Percentiles rank a stretch among this genome's conserved stretches.
Conservation (phyloP, 495 filamentous ascomycete genomes). For the Trichoderma orchidacearum region DNA sequence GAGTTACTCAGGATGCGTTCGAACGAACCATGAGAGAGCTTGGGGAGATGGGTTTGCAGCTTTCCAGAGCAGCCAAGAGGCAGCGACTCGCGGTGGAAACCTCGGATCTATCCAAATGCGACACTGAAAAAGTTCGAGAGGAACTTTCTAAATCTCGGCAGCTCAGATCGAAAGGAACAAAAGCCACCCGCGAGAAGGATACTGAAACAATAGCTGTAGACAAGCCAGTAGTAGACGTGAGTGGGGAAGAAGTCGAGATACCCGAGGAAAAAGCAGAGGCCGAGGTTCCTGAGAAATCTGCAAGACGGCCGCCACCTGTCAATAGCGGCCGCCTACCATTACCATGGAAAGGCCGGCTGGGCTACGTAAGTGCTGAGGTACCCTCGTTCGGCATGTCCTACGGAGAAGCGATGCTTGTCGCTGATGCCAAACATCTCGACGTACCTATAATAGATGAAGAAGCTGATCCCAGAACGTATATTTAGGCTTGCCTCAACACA, state of each 20-base stretch:
- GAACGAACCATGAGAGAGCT: constrained; percentile 7
- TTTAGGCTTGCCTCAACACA: constrained; percentile 77
- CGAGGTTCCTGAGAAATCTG: constrained; percentile 31
- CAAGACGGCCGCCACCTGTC: constrained; percentile 53
- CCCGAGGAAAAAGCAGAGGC: constrained; percentile 13
- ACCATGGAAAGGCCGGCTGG: constrained; percentile 85
- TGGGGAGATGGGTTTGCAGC: constrained; percentile 15
- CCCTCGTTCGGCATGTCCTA: neutral
- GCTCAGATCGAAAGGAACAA: constrained; percentile 12
- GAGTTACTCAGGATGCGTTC: neutral
- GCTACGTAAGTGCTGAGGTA: constrained; percentile 52
- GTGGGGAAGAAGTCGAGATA: neutral
- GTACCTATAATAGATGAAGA: neutral
- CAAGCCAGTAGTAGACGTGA: constrained; percentile 8
- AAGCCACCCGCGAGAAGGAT: constrained; percentile 12
- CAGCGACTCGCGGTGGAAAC: constrained; percentile 14
- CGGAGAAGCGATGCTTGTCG: neutral
- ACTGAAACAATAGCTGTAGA: constrained; percentile 11
- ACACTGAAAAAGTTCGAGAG: constrained; percentile 15
- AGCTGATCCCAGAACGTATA: constrained; percentile 8
- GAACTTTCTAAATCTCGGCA: constrained; percentile 7
- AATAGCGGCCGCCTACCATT: constrained; percentile 79
- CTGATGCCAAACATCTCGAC: neutral
- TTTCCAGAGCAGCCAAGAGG: constrained; percentile 9
- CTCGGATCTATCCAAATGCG: neutral